Conservation (phyloP, 208 protist genomes). For the Leishmania guyanensis region DNA sequence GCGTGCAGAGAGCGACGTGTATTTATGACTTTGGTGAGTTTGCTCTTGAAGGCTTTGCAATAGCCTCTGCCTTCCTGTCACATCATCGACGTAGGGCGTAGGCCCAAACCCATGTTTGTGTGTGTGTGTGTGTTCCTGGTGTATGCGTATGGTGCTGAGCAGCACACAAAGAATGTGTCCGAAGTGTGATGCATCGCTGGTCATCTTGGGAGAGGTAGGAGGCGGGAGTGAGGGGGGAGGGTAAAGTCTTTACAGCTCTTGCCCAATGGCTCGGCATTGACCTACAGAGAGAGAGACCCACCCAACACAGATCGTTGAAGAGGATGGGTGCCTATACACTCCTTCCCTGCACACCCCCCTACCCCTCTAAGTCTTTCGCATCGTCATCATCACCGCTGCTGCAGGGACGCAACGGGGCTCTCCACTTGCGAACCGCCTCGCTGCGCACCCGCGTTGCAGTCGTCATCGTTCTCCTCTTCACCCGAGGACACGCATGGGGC, state of each 20-base stretch:
- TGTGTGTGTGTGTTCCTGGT: neutral
- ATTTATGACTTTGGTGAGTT: neutral
- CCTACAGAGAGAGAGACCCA: neutral
- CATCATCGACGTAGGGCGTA: neutral
- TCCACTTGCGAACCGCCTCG: neutral
- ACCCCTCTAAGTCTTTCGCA: neutral
- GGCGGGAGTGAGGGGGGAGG: neutral
- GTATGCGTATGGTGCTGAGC: neutral
- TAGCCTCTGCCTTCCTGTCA: neutral
- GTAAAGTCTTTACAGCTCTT: neutral
- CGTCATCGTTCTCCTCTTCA: slow-evolving; percentile 18
- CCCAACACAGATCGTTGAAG: neutral
- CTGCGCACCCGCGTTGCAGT: neutral
- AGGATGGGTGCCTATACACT: neutral
- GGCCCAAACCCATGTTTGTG: neutral
- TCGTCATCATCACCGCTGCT: neutral
- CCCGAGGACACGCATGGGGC: slow-evolving; percentile 24
- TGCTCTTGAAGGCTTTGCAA: neutral
- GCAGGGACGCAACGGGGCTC: neutral
- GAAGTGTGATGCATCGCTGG: neutral
- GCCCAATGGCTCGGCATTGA: neutral
- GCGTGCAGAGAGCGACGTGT: neutral
- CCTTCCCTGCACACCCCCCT: neutral
- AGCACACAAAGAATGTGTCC: neutral
- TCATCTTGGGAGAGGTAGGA: neutral